Base-by-base conservation (phyloP, 2,329 filamentous ascomycete species). In the Sodiomyces alkalinus region DNA sequence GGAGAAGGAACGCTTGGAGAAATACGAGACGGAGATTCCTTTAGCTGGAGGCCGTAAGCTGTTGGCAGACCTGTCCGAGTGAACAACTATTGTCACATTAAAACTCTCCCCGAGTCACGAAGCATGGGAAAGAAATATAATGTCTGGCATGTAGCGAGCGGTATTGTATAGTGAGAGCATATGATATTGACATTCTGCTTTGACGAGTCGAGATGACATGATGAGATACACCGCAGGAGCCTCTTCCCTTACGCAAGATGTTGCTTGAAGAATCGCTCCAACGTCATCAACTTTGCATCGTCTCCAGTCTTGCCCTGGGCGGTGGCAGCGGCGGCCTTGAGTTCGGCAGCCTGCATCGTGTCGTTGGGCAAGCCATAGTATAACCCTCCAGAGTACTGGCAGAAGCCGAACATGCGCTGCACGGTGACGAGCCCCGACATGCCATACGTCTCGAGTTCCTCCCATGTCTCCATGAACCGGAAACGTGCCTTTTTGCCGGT, bases 1-100 rank as follows among this genome's bases (percentile, higher is more conserved):
- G 13, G 57, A 60, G 41, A 45, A 42, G 10, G 47, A 41, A 5
- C 46, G 52, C 22, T 55, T 60, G 32, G 48, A 47, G 6, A 33
- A 40, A 4, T 48, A 55, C 20, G 51, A 56, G 26, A 43, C 47
- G 9, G 53, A 58, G 8, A n/a, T n/a, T 48, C 44, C 19, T n/a
- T 51, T 25, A 5, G 20, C 20, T 12, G 44, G 41, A 19, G 51
- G 45, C 0, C 39, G 47, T 5, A 51, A 41, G 33, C 4, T 54
- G 4, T 11, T 53, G 2, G 26, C 44, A 21, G 47, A 53, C 15
- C 34, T 53, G 29, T 34, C 31, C 14, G 30, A 25, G 18, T 29
- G 11, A 30, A 20, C 11, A n/a, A n/a, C n/a, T n/a, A n/a, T n/a
- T n/a, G n/a, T n/a, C n/a, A n/a, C n/a, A n/a, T n/a, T n/a, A n/a